phyloP scores from a whole-genome alignment of 345 rosid species.

The Trapa incisa region DNA sequence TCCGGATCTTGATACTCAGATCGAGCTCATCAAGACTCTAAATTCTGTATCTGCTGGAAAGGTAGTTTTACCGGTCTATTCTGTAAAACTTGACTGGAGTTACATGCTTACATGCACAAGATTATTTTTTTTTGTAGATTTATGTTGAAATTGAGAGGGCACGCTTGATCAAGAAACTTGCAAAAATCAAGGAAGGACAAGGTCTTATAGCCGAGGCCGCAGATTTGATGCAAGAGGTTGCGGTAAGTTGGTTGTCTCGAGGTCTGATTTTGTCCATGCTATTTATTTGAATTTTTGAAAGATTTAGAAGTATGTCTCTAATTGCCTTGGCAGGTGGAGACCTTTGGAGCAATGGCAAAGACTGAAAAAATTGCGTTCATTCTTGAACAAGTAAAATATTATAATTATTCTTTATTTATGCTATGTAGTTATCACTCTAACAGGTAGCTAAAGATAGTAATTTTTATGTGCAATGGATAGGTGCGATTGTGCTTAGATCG shows the following conservation, averaged over 20 bases:
- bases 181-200: slow-evolving; percentile 85
- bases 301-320: neutral
- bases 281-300: neutral
- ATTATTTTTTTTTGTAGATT: slow-evolving; percentile 32
- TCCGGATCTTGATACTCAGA: slow-evolving; percentile 76
- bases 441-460: neutral
- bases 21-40: slow-evolving; percentile 75
- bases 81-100: neutral
- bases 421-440: neutral
- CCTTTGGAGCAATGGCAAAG: slow-evolving; percentile 95
- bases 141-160: slow-evolving; percentile 95
- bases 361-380: slow-evolving; percentile 93
- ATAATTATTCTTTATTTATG: slow-evolving; percentile 2
- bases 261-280: neutral
- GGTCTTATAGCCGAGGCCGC: slow-evolving; percentile 92
- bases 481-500: slow-evolving; percentile 87
- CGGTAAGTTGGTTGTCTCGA: slow-evolving; percentile 34
- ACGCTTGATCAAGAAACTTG: slow-evolving; percentile 72
- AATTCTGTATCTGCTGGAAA: slow-evolving; percentile 86
- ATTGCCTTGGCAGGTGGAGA: slow-evolving; percentile 52
- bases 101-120: neutral
- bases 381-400: slow-evolving; percentile 63
- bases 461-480: slow-evolving; percentile 23
- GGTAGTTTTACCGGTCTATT: slow-evolving; percentile 21
- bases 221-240: slow-evolving; percentile 96